phyloP scores from a whole-genome alignment of 169 alveolate genomes.

The Eimeria maxima region DNA sequence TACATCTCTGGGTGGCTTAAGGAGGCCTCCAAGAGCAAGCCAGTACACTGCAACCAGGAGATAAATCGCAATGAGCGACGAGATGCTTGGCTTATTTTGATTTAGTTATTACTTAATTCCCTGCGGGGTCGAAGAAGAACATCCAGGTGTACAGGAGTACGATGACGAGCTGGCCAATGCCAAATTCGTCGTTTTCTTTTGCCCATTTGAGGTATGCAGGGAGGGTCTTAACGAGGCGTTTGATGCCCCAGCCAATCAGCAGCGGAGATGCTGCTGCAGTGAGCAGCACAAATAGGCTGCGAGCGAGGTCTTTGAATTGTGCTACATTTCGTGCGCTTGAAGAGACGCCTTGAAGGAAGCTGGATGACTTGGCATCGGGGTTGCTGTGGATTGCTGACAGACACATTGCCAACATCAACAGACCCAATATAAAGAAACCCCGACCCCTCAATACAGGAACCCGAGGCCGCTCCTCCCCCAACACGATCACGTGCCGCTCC shows the following conservation, averaged over 20 bases:
- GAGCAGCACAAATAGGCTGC: neutral
- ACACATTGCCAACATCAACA: slow-evolving; percentile 17
- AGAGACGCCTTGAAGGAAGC: neutral
- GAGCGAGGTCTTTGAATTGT: neutral
- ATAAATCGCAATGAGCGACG: neutral
- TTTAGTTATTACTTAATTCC: too few relatives aligned
- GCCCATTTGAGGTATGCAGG: slow-evolving; percentile 41
- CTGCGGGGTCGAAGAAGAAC: slow-evolving; percentile 8
- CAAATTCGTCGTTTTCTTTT: neutral
- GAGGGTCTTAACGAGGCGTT: neutral
- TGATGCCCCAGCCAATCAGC: neutral
- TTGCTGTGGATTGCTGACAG: neutral
- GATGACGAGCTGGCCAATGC: neutral
- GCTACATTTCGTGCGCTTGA: neutral
- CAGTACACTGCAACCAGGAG: too few relatives aligned
- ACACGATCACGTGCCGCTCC: slow-evolving; percentile 6
- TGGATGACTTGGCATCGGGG: neutral
- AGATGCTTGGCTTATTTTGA: neutral
- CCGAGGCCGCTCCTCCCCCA: neutral
- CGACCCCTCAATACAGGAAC: neutral
- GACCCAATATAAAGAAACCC: neutral
- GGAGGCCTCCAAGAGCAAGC: neutral
- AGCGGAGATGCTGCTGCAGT: neutral
- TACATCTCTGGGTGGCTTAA: neutral
- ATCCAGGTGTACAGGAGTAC: neutral